Evolutionary conservation across 495 filamentous ascomycete genomes (phyloP), one percentile per base, ranked within the genome.

Genomic region (Neurospora tetrasperma): DNA sequence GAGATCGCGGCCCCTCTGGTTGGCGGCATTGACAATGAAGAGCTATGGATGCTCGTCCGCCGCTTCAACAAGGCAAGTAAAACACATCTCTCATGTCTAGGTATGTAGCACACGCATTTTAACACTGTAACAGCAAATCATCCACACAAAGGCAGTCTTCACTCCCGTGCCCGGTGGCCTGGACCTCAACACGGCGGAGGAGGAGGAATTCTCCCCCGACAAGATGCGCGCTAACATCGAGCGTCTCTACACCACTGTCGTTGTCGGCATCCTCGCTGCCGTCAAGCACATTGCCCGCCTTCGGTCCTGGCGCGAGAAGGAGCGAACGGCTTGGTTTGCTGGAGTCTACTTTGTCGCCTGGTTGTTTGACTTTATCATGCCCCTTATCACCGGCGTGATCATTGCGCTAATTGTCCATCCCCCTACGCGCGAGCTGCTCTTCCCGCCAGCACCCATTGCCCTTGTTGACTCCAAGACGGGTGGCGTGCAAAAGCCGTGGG

Each of bases 191-290:
- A 90, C 92, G 66, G 90, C 91, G 0, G 91, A 94, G 43, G 89
- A 94, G 73, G 93, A 96, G 46, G 89, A 93, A 74, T 96, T 94
- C 80, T 92, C 91, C 0, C 94, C 94, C 0, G 94, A 96, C 80
- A 96, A 96, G 78, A 81, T 97, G 74, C 86, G 94, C 20, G 88
- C 88, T 23, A 93, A 89, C 46, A 74, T 96, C n/a, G 94, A 97
- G 79, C 84, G 94, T 10, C 86, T 96, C 39, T 97, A 97, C 79
- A 94, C 90, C 84, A 93, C 92, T 0, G 88, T 96, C 1, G 84
- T 91, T 4, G 88, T 96, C 41, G 89, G 90, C 1, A 23, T 93
- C 68, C 84, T 92, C 16, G 87, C 84, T 0, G 85, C 89, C 62
- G 87, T 85, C 11, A 93, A 94, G 71, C 94, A 97, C 76, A 86